phyloP scores from a whole-genome alignment of 2,329 filamentous ascomycete genomes.

The Fusarium sp. region DNA sequence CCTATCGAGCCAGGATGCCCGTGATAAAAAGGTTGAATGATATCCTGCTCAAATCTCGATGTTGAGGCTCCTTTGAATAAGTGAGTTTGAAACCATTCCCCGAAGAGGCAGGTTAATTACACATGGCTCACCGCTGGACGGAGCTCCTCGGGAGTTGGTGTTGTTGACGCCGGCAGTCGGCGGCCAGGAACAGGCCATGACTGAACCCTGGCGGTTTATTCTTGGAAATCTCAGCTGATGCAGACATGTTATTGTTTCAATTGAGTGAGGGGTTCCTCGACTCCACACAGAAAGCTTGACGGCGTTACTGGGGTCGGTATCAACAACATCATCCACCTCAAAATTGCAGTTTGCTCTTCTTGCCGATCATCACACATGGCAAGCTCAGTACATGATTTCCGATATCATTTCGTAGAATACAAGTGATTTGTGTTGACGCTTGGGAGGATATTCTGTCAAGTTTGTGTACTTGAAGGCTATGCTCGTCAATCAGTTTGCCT shows the following conservation, averaged over 20 bases:
- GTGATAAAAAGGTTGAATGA: not conserved
- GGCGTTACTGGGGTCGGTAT: not conserved
- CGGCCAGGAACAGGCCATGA: slow-evolving; percentile 7
- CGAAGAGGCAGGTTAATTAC: not conserved
- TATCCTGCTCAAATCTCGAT: slow-evolving; percentile 2
- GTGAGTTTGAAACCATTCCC: not conserved
- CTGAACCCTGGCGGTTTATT: not conserved
- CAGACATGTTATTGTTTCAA: not conserved
- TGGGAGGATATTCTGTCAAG: not conserved
- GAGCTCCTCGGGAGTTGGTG: slow-evolving; percentile 4
- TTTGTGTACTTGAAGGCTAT: not conserved
- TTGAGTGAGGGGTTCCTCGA: not conserved
- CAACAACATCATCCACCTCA: not conserved
- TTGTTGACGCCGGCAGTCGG: slow-evolving; percentile 4
- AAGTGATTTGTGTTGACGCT: not conserved
- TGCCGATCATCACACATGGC: not conserved
- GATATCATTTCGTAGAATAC: not conserved
- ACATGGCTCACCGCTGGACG: slow-evolving; percentile 4
- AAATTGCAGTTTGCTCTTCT: not conserved
- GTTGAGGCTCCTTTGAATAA: not conserved
- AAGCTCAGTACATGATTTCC: not conserved
- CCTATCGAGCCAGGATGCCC: not conserved
- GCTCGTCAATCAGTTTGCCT: not conserved
- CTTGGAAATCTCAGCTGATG: not conserved
- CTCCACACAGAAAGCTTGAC: not conserved